Conservation (phyloP, 768 basidiomycete species). For the Clavulina sp. region DNA sequence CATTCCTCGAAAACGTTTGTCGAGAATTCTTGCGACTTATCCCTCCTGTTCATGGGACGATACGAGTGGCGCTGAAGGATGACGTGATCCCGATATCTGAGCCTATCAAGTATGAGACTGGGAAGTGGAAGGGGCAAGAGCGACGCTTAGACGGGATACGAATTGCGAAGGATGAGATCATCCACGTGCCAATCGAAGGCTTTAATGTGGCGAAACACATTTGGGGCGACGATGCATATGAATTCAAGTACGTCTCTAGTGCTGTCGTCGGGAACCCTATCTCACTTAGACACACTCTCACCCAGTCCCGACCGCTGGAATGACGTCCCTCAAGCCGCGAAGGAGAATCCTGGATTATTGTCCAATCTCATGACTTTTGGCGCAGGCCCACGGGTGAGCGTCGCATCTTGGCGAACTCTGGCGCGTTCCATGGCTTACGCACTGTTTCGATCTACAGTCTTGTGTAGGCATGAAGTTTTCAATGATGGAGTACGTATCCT, state of each 20-base stretch:
- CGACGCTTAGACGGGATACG: constrained; percentile 31
- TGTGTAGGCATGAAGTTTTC: constrained; percentile 75
- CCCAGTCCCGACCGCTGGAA: constrained; percentile 69
- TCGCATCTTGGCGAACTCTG: constrained; percentile 1
- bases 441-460: constrained; percentile 28
- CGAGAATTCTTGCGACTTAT: constrained; percentile 62
- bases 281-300: background rate
- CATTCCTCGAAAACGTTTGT: constrained; percentile 58
- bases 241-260: constrained; percentile 42
- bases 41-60: constrained; percentile 65
- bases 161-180: constrained; percentile 50
- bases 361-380: constrained; percentile 41
- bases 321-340: constrained; percentile 48
- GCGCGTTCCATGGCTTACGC: constrained; percentile 4
- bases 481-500: constrained; percentile 36
- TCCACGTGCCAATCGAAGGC: constrained; percentile 65
- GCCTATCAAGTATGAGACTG: background rate
- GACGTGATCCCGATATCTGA: constrained; percentile 8
- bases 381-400: constrained; percentile 59
- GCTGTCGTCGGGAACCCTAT: background rate
- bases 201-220: constrained; percentile 61
- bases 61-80: constrained; percentile 31
- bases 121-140: background rate
- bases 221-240: constrained; percentile 72
- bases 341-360: constrained; percentile 37